Evolutionary conservation across 805 yeast species (phyloP).

Genomic region (Nakazawaea molendinolei): DNA sequence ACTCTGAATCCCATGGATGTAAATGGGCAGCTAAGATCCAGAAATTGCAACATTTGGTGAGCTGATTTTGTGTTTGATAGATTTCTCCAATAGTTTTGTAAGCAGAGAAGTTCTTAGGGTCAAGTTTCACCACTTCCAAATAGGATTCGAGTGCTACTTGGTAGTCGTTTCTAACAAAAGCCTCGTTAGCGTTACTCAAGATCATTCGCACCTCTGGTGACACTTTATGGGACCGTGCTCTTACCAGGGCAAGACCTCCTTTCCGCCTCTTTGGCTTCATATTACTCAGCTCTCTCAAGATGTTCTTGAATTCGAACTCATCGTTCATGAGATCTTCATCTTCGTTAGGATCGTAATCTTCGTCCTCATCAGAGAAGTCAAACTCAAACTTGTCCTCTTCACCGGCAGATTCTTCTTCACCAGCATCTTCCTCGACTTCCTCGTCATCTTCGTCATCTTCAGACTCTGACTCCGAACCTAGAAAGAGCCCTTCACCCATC

Average conservation of each 20-base stretch:
- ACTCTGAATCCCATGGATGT: slow-evolving; percentile 65
- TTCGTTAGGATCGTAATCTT: slow-evolving; percentile 19
- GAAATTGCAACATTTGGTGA: slow-evolving; percentile 67
- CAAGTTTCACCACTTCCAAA: slow-evolving; percentile 67
- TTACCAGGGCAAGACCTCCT: slow-evolving; percentile 27
- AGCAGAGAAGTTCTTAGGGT: slow-evolving; percentile 73
- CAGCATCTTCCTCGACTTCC: slow-evolving; percentile 16
- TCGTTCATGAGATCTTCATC: slow-evolving; percentile 31
- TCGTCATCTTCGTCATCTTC: slow-evolving; percentile 4
- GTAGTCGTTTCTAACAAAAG: slow-evolving; percentile 61
- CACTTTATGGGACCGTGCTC: slow-evolving; percentile 33
- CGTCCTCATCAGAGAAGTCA: slow-evolving; percentile 13
- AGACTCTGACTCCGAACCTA: neutral
- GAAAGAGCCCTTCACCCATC: no score
- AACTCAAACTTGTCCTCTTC: slow-evolving; percentile 11
- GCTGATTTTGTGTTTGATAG: slow-evolving; percentile 56
- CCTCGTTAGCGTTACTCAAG: slow-evolving; percentile 71
- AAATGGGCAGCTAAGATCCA: slow-evolving; percentile 81
- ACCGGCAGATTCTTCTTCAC: slow-evolving; percentile 10
- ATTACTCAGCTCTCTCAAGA: slow-evolving; percentile 61
- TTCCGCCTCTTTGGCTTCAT: slow-evolving; percentile 38
- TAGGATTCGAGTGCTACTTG: slow-evolving; percentile 53
- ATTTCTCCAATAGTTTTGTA: slow-evolving; percentile 87
- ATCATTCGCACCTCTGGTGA: slow-evolving; percentile 69
- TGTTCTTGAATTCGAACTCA: slow-evolving; percentile 48